Evolutionary conservation across 2,329 filamentous ascomycete genomes (phyloP).

Genomic region (Pseudogymnoascus sp.): DNA sequence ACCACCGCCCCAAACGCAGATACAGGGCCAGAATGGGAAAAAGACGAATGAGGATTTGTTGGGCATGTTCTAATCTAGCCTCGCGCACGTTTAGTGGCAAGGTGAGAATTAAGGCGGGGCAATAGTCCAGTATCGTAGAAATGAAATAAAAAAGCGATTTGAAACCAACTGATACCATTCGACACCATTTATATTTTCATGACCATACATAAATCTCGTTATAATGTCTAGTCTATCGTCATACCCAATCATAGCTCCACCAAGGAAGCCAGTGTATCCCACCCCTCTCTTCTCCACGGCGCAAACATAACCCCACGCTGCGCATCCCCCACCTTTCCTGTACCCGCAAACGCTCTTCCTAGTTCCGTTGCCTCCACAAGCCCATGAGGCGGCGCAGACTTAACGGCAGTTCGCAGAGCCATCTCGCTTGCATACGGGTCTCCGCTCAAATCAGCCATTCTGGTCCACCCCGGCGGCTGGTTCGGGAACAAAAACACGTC

Average conservation of each 20-base stretch:
- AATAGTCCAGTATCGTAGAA: constrained; percentile 2
- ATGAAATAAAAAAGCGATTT: constrained; percentile 4
- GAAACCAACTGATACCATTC: not conserved
- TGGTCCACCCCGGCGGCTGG: constrained; percentile 72
- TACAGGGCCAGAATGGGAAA: constrained; percentile 37
- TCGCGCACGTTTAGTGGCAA: not conserved
- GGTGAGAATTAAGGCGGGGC: not conserved
- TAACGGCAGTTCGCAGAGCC: constrained; percentile 70
- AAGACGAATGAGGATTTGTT: constrained; percentile 53
- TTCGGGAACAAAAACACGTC: constrained; percentile 76
- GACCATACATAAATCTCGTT: not conserved
- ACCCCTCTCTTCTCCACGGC: constrained; percentile 53
- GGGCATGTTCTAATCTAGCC: constrained; percentile 40
- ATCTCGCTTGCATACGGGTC: constrained; percentile 52
- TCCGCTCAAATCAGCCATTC: constrained; percentile 55
- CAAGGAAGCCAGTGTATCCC: constrained; percentile 19
- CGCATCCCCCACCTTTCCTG: constrained; percentile 62
- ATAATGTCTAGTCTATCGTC: not conserved
- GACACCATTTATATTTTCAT: not conserved
- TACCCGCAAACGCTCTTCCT: constrained; percentile 65
- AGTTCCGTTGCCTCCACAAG: constrained; percentile 61
- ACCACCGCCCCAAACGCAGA: constrained; percentile 54
- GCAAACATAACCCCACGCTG: constrained; percentile 71
- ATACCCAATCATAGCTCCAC: not conserved
- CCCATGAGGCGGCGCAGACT: constrained; percentile 65